phyloP scores from a whole-genome alignment of 2,329 filamentous ascomycete species.

The Macrophomina tecta region DNA sequence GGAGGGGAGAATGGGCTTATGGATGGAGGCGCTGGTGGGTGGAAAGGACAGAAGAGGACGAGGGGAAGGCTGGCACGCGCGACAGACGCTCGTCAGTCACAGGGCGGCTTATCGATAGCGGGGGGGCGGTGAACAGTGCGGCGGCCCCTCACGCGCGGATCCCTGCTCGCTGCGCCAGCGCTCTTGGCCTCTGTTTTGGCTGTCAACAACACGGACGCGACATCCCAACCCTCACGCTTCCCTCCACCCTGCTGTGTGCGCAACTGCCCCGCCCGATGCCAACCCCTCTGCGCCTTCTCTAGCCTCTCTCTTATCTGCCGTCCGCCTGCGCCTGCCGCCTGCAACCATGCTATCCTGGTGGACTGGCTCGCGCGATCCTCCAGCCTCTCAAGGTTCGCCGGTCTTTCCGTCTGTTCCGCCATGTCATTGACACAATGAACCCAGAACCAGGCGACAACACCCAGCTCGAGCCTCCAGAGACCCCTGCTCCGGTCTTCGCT shows the following conservation, averaged over 20 bases:
- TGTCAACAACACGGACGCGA: constrained; percentile 2
- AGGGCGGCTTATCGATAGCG: constrained; percentile 23
- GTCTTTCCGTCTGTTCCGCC: neutral
- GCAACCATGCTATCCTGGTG: constrained; percentile 47
- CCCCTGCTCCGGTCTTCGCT: constrained; percentile 70
- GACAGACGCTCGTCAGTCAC: neutral
- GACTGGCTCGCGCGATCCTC: constrained; percentile 14
- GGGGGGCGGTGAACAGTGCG: constrained; percentile 10
- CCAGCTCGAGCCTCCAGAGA: constrained; percentile 61
- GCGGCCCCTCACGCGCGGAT: neutral
- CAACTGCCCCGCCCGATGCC: neutral
- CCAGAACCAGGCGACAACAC: constrained; percentile 21
- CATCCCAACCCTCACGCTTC: neutral
- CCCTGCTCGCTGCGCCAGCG: neutral
- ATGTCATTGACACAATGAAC: constrained; percentile 8
- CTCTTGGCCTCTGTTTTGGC: constrained; percentile 9
- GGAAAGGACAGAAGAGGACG: neutral
- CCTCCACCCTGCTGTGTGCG: neutral
- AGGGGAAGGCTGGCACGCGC: neutral
- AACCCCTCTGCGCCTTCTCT: neutral
- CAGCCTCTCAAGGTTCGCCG: constrained; percentile 16
- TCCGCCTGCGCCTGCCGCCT: neutral
- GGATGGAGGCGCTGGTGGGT: neutral
- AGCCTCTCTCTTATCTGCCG: neutral
- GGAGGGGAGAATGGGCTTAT: neutral